Evolutionary conservation across 345 rosid species (phyloP), one percentile per base, ranked within the genome.

Genomic region (Euphorbia lathyris): DNA sequence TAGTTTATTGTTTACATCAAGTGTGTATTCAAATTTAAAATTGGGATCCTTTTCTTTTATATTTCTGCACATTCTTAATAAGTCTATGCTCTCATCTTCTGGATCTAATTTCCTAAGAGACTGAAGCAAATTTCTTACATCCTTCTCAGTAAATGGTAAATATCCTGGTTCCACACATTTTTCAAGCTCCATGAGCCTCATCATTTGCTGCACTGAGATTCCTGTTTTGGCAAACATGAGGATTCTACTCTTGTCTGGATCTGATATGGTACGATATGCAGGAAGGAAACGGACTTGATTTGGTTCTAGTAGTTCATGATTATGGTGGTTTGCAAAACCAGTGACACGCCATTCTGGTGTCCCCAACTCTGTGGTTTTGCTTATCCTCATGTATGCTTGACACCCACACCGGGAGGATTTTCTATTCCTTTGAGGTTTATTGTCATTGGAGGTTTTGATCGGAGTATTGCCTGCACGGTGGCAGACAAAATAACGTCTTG

Each of bases 391-490:
- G 74, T 86, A 94, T 0, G 97, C 97, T 75, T 87, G 97, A 80
- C 98, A 94, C 56, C 98, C 97, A 56, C 98, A 94, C 9, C 98
- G 84, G 3, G 93, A 94, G 19, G 98, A 94, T 74, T 89, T 91
- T 63, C 96, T 72, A 65, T 94, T 94, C 76, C 98, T 84, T 76
- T 91, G 98, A 7, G 97, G 93, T 65, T 94, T 94, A 62, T 76
- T 82, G 45, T 89, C 91, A 22, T 80, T 91, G 53, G 76, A 65
- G 25, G 90, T 68, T 76, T 94, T 94, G 30, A 79, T 73, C 6
- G 98, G 98, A n/a, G 98, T 94, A 75, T 91, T 94, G 13, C 98
- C 98, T 69, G 98, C 98, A 22, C 97, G 91, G 29, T 91, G 98
- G 79, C 98, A 94, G 68, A 91, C 98, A 79, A 94, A 89, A 70